These are phyloP conservation scores for Colletotrichum tropicicola DNA, from an alignment of 2,329 filamentous ascomycete species.

Conservation along the genomic window DNA sequence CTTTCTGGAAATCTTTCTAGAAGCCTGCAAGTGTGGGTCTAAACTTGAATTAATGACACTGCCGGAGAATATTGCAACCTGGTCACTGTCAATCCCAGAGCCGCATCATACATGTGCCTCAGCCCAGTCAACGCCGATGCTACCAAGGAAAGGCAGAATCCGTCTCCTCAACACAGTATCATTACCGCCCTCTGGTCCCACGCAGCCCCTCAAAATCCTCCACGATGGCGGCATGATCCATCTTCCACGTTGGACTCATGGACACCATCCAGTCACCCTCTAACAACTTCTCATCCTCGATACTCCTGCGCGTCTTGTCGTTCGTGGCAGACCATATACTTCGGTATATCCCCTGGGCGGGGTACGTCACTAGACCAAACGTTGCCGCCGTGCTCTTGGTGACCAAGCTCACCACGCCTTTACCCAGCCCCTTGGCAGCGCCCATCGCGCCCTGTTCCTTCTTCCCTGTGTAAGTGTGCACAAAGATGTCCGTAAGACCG, in stretches of 20 bases:
- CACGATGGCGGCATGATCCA: conserved; percentile 26
- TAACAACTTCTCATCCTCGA: conserved; percentile 22
- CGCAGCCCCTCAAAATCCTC: conserved; percentile 29
- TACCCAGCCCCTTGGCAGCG: conserved; percentile 28
- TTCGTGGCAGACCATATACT: conserved; percentile 22
- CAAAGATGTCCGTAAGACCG: conserved; percentile 27
- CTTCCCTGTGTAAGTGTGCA: conserved; percentile 29
- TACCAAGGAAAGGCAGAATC: neutral
- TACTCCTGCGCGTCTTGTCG: conserved; percentile 8
- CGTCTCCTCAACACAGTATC: neutral
- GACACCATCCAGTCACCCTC: conserved; percentile 31
- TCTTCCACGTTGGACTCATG: conserved; percentile 21
- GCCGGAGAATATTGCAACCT: neutral
- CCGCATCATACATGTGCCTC: neutral
- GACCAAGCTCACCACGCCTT: conserved; percentile 25
- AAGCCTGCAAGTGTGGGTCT: neutral
- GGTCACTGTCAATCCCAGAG: neutral
- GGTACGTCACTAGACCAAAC: conserved; percentile 28
- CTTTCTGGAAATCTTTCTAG: neutral
- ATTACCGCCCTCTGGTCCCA: neutral
- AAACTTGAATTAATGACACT: neutral
- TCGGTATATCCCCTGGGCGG: conserved; percentile 28
- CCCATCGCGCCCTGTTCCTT: conserved; percentile 24
- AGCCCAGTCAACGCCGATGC: conserved; percentile 9
- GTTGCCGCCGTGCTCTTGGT: conserved; percentile 30